Base-by-base conservation (phyloP, 2,329 filamentous ascomycete species). In the Setomelanomma holmii region DNA sequence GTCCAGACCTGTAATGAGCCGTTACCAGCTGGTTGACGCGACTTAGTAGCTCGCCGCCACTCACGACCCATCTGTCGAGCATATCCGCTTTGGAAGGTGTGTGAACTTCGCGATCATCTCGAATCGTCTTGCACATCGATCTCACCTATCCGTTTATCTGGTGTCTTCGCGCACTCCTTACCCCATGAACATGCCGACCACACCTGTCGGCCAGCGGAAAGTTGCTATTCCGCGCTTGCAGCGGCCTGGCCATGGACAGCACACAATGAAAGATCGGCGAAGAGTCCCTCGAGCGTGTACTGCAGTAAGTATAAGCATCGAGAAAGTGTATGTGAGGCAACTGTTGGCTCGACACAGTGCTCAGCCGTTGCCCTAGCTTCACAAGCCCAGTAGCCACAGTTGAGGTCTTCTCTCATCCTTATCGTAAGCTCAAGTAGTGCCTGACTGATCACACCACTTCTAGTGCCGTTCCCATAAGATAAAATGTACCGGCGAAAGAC, bases 391-490 rank as follows among this genome's bases (percentile, higher is more conserved):
- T n/a, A 36, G 16, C 34, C 34, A 36, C 34, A 36, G 11, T 17
- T 36, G 14, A 10, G 14, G 4, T n/a, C 16, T 36, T 17, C 16
- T 7, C 4, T n/a, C 11, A 17, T 36, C 12, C 12, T 16, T 36
- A 8, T 14, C 3, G 22, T 23, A 45, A 40, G 46, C 63, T 66
- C 44, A 66, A 46, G 23, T 39, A n/a, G 20, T 23, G 21, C 23
- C 36, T 34, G 30, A 30, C 27, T 30, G 5, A 30, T 30, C 5
- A 30, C 14, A 14, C 10, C 40, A 40, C 33, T 17, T 58, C 33
- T 62, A 67, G 64, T 77, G 75, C 60, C 73, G 75, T 27, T 60
- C 61, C 47, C 68, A 75, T 42, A 77, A 77, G 60, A 73, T 76
- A 59, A 77, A 75, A 52, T 77, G 75, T 55, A 71, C 72, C 35